These are phyloP conservation scores for Lupinus albus DNA, from an alignment of 306 rosid species.

Conservation along the genomic window DNA sequence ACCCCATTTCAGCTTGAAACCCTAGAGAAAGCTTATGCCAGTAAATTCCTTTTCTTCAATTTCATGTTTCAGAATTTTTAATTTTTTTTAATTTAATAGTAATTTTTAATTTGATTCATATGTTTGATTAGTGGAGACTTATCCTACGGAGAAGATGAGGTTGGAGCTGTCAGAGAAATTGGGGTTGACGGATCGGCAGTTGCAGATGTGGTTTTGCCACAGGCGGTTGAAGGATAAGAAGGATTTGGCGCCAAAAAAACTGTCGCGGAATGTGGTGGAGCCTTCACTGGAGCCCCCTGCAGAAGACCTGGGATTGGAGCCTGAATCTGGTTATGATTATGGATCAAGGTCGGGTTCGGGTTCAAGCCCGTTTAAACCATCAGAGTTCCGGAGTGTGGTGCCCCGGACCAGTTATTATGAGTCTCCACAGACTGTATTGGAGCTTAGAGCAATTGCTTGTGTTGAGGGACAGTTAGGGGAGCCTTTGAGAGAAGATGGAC, in stretches of 20 bases:
- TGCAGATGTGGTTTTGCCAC: constrained; percentile 99
- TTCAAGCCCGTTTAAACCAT: constrained; percentile 65
- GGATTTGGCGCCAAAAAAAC: constrained; percentile 63
- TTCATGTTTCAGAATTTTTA: constrained; percentile 18
- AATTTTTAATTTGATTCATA: background rate
- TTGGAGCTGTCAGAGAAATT: constrained; percentile 77
- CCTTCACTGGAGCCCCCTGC: constrained; percentile 65
- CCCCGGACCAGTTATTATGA: constrained; percentile 62
- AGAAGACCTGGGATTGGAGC: constrained; percentile 57
- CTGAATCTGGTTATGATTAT: constrained; percentile 76
- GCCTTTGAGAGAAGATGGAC: constrained; percentile 90
- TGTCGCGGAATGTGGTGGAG: constrained; percentile 45
- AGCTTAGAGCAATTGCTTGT: constrained; percentile 79
- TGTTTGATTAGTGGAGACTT: constrained; percentile 79
- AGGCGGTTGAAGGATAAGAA: constrained; percentile 93
- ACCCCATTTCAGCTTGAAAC: constrained; percentile 95
- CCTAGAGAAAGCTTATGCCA: constrained; percentile 87
- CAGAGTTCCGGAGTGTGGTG: constrained; percentile 56
- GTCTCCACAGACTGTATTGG: constrained; percentile 62
- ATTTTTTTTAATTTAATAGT: constrained; percentile 4
- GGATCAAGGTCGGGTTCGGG: constrained; percentile 91
- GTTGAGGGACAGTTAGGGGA: constrained; percentile 86
- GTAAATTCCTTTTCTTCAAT: constrained; percentile 52
- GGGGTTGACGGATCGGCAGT: constrained; percentile 93
- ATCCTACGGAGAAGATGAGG: constrained; percentile 81